Evolutionary conservation across 306 rosid genomes (phyloP).

Genomic region (Begonia peltatifolia): DNA sequence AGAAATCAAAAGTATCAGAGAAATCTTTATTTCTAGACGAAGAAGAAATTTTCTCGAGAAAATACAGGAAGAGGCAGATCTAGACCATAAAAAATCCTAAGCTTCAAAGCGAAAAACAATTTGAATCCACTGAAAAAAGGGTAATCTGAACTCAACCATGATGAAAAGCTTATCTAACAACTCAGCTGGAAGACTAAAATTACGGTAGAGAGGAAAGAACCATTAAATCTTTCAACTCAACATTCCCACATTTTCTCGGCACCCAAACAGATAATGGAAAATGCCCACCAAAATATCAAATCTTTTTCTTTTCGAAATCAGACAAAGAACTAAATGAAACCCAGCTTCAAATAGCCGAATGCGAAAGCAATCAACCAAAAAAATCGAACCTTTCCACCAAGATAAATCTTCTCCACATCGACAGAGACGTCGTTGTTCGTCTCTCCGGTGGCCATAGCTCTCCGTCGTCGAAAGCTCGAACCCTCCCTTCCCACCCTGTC

Average conservation of each 20-base stretch:
- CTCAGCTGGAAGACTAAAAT: background rate
- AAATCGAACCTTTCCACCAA: slow-evolving; percentile 72
- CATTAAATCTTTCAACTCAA: background rate
- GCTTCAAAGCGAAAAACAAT: background rate
- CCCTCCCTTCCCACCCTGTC: slow-evolving; percentile 5
- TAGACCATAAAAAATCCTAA: background rate
- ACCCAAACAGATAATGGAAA: background rate
- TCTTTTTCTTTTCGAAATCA: background rate
- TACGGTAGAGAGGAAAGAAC: background rate
- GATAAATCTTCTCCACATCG: slow-evolving; percentile 82
- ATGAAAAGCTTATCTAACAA: background rate
- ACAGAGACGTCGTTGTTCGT: slow-evolving; percentile 56
- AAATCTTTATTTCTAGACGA: background rate
- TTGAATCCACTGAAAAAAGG: background rate
- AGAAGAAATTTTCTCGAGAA: background rate
- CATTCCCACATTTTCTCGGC: background rate
- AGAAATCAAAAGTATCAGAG: background rate
- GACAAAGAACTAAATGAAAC: slow-evolving; percentile 1
- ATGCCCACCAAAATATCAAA: background rate
- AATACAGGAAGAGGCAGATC: slow-evolving; percentile 11
- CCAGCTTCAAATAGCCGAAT: background rate
- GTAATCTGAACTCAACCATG: background rate
- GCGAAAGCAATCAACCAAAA: background rate
- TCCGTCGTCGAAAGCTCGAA: slow-evolving; percentile 4
- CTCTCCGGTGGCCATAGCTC: slow-evolving; percentile 57